Percentiles rank a stretch among this genome's conserved stretches.
These are phyloP conservation scores for Globisporangium nodosum DNA, from an alignment of 352 stramenopile genomes.

Conservation along the genomic window DNA sequence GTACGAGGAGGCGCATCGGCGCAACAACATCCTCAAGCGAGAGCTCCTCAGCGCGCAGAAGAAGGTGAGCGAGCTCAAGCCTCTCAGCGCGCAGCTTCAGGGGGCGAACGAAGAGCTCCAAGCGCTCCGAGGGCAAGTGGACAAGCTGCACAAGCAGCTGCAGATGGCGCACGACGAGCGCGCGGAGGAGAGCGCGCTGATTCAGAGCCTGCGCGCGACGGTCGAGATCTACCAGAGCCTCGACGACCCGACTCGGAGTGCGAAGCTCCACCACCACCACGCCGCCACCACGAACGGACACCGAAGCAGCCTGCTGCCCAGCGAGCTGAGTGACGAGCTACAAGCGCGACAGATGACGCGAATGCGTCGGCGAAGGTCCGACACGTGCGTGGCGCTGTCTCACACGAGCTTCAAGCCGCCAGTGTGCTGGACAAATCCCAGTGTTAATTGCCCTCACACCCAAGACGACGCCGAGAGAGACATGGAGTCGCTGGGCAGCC, in stretches of 20 bases:
- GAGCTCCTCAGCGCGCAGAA: conserved; percentile 53
- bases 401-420: conserved; percentile 4
- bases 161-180: conserved; percentile 23
- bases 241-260: conserved; percentile 27
- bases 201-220: conserved; percentile 54
- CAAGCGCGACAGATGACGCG: neutral
- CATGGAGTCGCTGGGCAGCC: conserved; percentile 27
- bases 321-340: conserved; percentile 11
- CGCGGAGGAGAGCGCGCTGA: conserved; percentile 42
- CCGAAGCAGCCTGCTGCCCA: neutral
- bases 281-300: neutral
- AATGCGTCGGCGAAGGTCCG: conserved; percentile 20
- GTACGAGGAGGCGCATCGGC: conserved; percentile 41
- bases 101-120: conserved; percentile 30
- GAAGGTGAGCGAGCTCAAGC: conserved; percentile 46
- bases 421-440: conserved; percentile 14
- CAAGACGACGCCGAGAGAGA: conserved; percentile 49
- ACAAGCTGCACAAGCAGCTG: conserved; percentile 26
- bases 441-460: conserved; percentile 31
- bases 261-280: conserved; percentile 18
- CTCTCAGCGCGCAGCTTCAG: conserved; percentile 28
- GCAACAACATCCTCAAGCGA: conserved; percentile 34
- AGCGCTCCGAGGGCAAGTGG: conserved; percentile 17
- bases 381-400: conserved; percentile 10
- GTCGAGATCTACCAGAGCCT: conserved; percentile 58